Conservation (phyloP, 768 basidiomycete species). For the Macrolepiota albuminosa region DNA sequence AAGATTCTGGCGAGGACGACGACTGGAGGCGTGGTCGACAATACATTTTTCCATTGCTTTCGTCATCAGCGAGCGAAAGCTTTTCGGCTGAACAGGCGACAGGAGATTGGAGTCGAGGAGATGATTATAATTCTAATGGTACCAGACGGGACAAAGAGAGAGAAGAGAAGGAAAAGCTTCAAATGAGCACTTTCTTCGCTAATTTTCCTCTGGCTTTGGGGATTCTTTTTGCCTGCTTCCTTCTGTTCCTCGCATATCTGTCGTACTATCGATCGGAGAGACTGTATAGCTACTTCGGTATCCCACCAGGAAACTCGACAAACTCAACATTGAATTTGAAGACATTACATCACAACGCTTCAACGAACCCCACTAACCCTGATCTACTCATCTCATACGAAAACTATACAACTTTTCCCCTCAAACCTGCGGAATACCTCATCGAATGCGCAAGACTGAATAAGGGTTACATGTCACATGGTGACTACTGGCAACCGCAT, state of each 20-base stretch:
- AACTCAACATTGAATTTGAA: slow-evolving; percentile 10
- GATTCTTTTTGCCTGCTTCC: slow-evolving; percentile 34
- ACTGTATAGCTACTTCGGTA: slow-evolving; percentile 41
- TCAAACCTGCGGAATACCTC: slow-evolving; percentile 51
- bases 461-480: slow-evolving; percentile 41
- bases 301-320: slow-evolving; percentile 16
- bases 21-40: slow-evolving; percentile 33
- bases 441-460: slow-evolving; percentile 50
- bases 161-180: slow-evolving; percentile 15
- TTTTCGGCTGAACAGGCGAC: slow-evolving; percentile 25
- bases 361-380: slow-evolving; percentile 2
- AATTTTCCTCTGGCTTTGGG: slow-evolving; percentile 43
- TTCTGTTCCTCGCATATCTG: slow-evolving; percentile 44
- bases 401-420: slow-evolving; percentile 55
- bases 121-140: slow-evolving; percentile 25
- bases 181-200: slow-evolving; percentile 20
- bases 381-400: slow-evolving; percentile 40
- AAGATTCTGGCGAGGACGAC: slow-evolving; percentile 31
- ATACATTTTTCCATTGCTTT: slow-evolving; percentile 43
- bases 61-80: slow-evolving; percentile 36
- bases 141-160: slow-evolving; percentile 4
- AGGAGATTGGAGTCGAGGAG: slow-evolving; percentile 37
- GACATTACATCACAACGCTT: slow-evolving; percentile 10
- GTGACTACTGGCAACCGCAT: slow-evolving; percentile 46
- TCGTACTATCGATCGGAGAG: slow-evolving; percentile 46